Base-by-base conservation (phyloP, 805 yeast species). In the Nakazawaea holstii region DNA sequence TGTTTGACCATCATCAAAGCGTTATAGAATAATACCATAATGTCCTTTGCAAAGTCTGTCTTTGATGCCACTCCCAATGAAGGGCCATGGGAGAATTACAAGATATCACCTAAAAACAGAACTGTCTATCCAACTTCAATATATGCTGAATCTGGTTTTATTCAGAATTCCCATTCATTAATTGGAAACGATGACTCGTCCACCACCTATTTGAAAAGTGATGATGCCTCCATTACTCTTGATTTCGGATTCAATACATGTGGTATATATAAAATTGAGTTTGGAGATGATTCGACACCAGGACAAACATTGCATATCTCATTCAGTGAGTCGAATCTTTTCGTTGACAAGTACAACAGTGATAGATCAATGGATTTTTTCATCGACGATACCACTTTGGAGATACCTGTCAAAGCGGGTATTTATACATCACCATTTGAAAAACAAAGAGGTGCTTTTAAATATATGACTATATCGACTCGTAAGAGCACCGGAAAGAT, bases 401-500 rank as follows among this genome's bases (percentile, higher is more conserved):
- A 45, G 40, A 38, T 49, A 13, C 48, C 48, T 10, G 43, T 45
- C 15, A 33, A 17, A 11, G 30, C 17, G n/a, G 51, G 51, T 8
- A 36, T 31, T n/a, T 49, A 49, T 26, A 32, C 41, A 11, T 39
- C 38, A 17, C 45, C 49, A 8, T 31, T 24, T n/a, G 51, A 35
- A 3, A 37, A 45, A n/a, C 51, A 49, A 26, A 44, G 51, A 39
- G 51, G 51, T 29, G 51, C 41, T 7, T 49, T 49, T 39, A 49
- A 17, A 13, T 49, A 49, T 27, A 28, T 49, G 46, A 49, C 49
- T 15, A 35, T 49, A 7, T 49, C 49, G 31, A 49, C 51, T 13
- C 68, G 52, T 65, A 69, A 58, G 67, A 29, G 31, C 8, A 74
- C 39, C 72, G 74, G 46, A 65, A 28, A 40, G 2, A 37, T 49